A percentile compares a stretch with the other conserved stretches of the same genome.
Conservation (phyloP, 441 rosid species). For the Eruca vesicaria region DNA sequence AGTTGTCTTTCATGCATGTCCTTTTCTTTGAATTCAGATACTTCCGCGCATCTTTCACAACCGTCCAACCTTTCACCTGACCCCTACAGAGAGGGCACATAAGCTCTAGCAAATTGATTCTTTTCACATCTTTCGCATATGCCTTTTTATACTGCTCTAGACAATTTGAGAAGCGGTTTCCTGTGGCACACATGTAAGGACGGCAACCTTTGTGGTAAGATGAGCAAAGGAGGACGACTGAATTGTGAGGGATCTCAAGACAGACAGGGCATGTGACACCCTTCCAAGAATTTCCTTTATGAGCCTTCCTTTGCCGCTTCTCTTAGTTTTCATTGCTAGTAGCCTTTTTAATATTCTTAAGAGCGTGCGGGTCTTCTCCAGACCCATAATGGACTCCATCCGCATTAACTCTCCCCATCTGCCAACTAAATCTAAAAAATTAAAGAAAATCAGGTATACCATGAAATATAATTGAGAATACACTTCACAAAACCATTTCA, state of each 20-base stretch:
- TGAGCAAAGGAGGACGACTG: conserved; percentile 66
- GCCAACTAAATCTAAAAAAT: conserved; percentile 30
- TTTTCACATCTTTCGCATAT: conserved; percentile 51
- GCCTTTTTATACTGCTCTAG: conserved; percentile 71
- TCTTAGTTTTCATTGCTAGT: conserved; percentile 28
- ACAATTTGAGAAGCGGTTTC: conserved; percentile 60
- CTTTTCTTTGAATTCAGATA: conserved; percentile 56
- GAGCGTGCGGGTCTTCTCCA: conserved; percentile 1
- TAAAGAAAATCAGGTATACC: neutral
- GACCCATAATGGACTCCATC: conserved; percentile 36
- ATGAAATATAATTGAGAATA: neutral
- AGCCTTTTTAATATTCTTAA: conserved; percentile 36
- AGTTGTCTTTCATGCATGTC: conserved; percentile 59
- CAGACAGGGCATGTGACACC: conserved; percentile 61
- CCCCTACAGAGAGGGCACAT: conserved; percentile 72
- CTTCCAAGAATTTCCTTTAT: conserved; percentile 52
- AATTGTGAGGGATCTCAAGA: conserved; percentile 68
- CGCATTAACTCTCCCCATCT: conserved; percentile 61
- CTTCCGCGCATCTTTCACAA: conserved; percentile 51
- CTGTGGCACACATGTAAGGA: conserved; percentile 71
- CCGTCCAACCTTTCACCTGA: conserved; percentile 74
- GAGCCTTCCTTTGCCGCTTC: conserved; percentile 34
- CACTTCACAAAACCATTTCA: neutral
- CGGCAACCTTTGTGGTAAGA: conserved; percentile 74
- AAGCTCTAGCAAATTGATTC: conserved; percentile 48